Base-by-base conservation (phyloP, 2,329 filamentous ascomycete species). In the Tolypocladium cylindrosporum region DNA sequence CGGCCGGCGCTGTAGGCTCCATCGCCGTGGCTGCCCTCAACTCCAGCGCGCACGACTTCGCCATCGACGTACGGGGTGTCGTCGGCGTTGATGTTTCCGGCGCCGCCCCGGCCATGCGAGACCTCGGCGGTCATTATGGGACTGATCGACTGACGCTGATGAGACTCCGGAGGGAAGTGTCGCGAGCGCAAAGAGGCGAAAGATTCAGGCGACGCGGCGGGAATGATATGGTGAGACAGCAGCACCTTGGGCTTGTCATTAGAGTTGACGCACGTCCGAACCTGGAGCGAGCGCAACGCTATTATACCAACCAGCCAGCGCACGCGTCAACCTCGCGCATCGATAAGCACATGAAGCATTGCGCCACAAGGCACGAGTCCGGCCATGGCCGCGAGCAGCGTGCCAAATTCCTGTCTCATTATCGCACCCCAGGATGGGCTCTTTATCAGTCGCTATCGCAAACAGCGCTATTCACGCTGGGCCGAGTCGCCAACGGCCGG, bases 91-190 rank as follows among this genome's bases (percentile, higher is more conserved):
- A 86, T 84, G 71, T 86, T 86, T 65, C 84, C 83, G 24, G 80
- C 81, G 64, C 82, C 82, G 60, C 82, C 82, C 61, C 82, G 80
- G 64, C 82, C 82, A 72, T 85, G 82, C 19, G 82, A 84, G 56
- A 84, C 78, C 67, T 84, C 80, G 56, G 72, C 56, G 1, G 70
- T 56, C 72, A 74, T 74, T 48, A 57, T 41, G 42, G 34, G 43
- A 42, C 57, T 55, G 58, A 58, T 56, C 61, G 59, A 57, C 62
- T 61, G 63, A 66, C 51, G 51, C 56, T 53, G 59, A 45, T 56
- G 57, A 39, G 45, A 13, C 45, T 16, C 13, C 5, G 24, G 27
- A 31, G 11, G 6, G 2, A 13, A 13, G 27, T 50, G n/a, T n/a
- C 48, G 48, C 8, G 36, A 6, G 21, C 31, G 19, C 48, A 13